Percentiles rank a stretch among this genome's conserved stretches.
Conservation (phyloP, 148 eudicot species). For the Mesembryanthemum crystallinum region DNA sequence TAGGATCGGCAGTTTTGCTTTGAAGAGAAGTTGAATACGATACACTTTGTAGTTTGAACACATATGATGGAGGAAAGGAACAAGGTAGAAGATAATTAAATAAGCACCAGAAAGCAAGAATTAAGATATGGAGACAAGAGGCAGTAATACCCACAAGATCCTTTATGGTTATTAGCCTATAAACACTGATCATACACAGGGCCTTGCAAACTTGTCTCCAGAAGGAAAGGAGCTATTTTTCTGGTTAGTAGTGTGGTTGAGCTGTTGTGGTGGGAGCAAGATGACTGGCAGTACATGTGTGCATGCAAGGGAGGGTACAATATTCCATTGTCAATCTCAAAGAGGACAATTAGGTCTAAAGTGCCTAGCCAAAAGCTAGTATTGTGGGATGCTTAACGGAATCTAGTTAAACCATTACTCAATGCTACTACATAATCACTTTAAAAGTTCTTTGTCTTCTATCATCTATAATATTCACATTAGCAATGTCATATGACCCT, state of each 20-base stretch:
- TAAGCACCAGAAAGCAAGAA: no score
- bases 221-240: no score
- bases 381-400: background rate
- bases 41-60: background rate
- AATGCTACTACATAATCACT: background rate
- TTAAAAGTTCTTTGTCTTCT: background rate
- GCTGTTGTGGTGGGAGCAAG: background rate
- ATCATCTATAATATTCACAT: background rate
- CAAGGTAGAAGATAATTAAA: no score
- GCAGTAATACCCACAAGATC: no score
- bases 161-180: no score
- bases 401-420: background rate
- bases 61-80: background rate
- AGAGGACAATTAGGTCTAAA: background rate
- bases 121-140: no score
- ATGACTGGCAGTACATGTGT: background rate
- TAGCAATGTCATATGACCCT: background rate
- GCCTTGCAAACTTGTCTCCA: no score
- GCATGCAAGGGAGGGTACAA: background rate
- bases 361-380: background rate
- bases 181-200: no score
- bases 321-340: background rate
- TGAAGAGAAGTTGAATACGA: background rate
- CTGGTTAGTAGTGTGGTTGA: no score
- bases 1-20: background rate